Evolutionary conservation across 2,329 filamentous ascomycete genomes (phyloP).

Genomic region (Colletotrichum sp.): DNA sequence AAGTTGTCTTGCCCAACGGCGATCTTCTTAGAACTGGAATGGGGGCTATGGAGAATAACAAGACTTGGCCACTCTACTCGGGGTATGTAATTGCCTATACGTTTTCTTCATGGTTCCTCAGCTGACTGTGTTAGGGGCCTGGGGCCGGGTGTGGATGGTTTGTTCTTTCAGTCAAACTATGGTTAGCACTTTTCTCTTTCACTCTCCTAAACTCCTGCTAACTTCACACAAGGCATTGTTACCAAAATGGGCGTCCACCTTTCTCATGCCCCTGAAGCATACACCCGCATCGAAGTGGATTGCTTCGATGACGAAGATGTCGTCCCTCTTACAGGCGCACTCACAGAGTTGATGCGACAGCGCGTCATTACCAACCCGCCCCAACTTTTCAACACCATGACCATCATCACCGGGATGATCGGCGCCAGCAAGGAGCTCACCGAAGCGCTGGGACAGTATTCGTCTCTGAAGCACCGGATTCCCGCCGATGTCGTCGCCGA

Average conservation of each 20-base stretch:
- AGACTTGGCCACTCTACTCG: background rate
- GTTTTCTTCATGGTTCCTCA: background rate
- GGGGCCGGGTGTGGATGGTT: slow-evolving; percentile 24
- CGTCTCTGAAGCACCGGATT: background rate
- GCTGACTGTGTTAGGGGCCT: background rate
- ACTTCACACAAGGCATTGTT: background rate
- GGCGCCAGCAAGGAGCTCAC: background rate
- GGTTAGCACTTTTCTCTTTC: background rate
- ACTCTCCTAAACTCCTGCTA: background rate
- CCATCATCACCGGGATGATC: slow-evolving; percentile 22
- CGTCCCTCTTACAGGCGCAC: slow-evolving; percentile 29
- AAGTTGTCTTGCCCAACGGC: slow-evolving; percentile 45
- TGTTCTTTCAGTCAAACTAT: slow-evolving; percentile 20
- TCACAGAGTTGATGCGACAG: slow-evolving; percentile 23
- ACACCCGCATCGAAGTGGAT: background rate
- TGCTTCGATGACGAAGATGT: slow-evolving; percentile 24
- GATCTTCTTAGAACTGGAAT: slow-evolving; percentile 43
- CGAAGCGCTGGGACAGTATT: background rate
- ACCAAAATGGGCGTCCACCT: background rate
- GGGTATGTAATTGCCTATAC: background rate
- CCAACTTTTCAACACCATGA: slow-evolving; percentile 30
- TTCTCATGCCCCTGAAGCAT: background rate
- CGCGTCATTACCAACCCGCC: slow-evolving; percentile 43
- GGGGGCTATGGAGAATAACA: slow-evolving; percentile 37
- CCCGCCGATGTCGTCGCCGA: background rate